phyloP scores from a whole-genome alignment of 2,329 filamentous ascomycete genomes.

The Sordariomycetes sp. region DNA sequence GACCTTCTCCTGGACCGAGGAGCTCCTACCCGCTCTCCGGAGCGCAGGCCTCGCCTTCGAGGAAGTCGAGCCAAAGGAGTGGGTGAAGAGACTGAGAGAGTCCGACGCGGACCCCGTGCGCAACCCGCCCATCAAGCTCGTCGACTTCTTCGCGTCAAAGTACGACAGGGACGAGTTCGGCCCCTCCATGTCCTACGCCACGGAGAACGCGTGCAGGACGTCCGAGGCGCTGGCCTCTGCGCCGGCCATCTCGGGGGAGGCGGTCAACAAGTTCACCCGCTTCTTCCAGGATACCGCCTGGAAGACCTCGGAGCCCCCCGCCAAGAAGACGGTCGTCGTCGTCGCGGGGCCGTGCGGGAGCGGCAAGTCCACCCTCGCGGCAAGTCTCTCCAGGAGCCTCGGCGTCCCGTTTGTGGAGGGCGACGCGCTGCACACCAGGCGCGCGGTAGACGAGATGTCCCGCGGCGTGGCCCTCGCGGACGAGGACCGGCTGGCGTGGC shows the following conservation, averaged over 20 bases:
- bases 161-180: slow-evolving; percentile 22
- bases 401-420: slow-evolving; percentile 23
- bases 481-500: slow-evolving; percentile 17
- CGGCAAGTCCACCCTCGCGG: slow-evolving; percentile 23
- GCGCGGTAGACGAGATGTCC: slow-evolving; percentile 18
- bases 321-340: slow-evolving; percentile 15
- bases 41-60: slow-evolving; percentile 29
- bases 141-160: slow-evolving; percentile 32
- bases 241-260: slow-evolving; percentile 15
- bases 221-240: slow-evolving; percentile 27
- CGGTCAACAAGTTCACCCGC: slow-evolving; percentile 22
- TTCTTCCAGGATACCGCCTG: slow-evolving; percentile 22
- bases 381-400: slow-evolving; percentile 14
- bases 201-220: slow-evolving; percentile 22
- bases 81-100: slow-evolving; percentile 26
- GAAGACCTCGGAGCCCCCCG: slow-evolving; percentile 19
- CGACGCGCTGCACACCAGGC: slow-evolving; percentile 19
- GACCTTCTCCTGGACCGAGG: slow-evolving; percentile 32
- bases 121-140: slow-evolving; percentile 38
- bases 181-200: slow-evolving; percentile 24
- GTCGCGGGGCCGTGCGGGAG: slow-evolving; percentile 24
- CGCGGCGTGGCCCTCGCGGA: slow-evolving; percentile 16
- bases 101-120: slow-evolving; percentile 27
- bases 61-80: slow-evolving; percentile 25
- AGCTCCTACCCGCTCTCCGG: slow-evolving; percentile 33